Base-by-base conservation (phyloP, 2,329 filamentous ascomycete genomes). In the Hansfordia pulvinata region DNA sequence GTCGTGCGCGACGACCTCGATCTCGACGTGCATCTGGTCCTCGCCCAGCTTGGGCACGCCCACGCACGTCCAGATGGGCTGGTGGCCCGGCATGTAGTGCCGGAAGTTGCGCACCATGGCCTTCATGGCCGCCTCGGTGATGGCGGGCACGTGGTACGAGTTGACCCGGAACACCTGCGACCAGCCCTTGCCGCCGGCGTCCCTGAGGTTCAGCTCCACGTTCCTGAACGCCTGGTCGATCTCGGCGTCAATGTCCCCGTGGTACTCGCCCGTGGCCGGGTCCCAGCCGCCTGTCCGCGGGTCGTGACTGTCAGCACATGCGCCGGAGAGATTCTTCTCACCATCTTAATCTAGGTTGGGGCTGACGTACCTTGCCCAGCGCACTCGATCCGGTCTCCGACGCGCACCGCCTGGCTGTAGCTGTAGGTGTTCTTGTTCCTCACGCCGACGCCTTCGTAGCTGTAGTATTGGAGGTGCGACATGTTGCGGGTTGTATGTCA, bases 181-280 rank as follows among this genome's bases (percentile, higher is more conserved):
- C 62, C 62, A 69, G 3, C 65, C 67, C 30, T 63, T 58, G 1
- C 64, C 65, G 2, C 71, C 70, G 0, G 66, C 67, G 10, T 59
- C 38, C 21, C 53, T 57, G 4, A 76, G 44, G 16, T 43, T 49
- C 5, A 53, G 40, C 2, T 76, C 65, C 8, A 73, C 61, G 30
- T 75, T 76, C 4, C 40, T 44, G 36, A 76, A 76, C 0, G 68
- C 64, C 28, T 58, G 53, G 26, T 62, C 60, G 24, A 68, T 60
- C 27, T 68, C 51, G 0, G 45, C 51, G 24, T 55, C 52, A 20
- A 62, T 46, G 8, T 61, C 53, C 3, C 36, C 38, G 28, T 40
- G 30, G 23, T 54, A 17, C 8, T 31, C 24, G 3, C 32, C 31
- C 0, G 34, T 46, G 5, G 41, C 17, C 10, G 41, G 45, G 17